Conservation (phyloP, 2,329 filamentous ascomycete genomes). For the Neophaeococcomyces mojaviensis region DNA sequence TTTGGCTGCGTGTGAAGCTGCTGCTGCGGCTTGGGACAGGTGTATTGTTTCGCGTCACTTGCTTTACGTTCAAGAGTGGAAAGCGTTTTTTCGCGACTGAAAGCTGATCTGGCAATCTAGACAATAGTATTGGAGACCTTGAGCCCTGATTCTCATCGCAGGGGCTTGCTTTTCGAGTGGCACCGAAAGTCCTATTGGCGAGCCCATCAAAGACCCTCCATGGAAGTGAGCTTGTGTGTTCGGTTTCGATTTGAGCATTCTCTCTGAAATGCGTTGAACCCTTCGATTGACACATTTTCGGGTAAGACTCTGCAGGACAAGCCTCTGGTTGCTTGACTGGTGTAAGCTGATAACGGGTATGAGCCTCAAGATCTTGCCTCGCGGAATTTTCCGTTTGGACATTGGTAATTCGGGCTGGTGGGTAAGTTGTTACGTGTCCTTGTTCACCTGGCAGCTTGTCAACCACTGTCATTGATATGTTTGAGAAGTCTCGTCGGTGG, state of each 20-base stretch:
- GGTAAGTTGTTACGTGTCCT: neutral
- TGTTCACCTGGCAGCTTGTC: constrained; percentile 11
- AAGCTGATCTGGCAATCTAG: neutral
- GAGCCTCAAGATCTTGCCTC: too few relatives aligned
- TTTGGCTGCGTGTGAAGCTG: constrained; percentile 10
- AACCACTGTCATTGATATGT: too few relatives aligned
- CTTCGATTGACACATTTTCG: neutral
- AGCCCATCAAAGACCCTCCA: neutral
- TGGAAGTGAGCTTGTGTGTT: neutral
- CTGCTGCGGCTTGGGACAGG: constrained; percentile 5
- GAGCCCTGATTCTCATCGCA: constrained; percentile 4
- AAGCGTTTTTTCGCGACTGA: constrained; percentile 1
- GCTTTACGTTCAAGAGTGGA: constrained; percentile 9
- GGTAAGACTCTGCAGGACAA: too few relatives aligned
- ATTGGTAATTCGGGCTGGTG: too few relatives aligned
- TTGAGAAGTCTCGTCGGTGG: neutral
- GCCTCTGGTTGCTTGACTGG: too few relatives aligned
- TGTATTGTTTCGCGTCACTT: constrained; percentile 6
- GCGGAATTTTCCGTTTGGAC: too few relatives aligned
- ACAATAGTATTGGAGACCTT: neutral
- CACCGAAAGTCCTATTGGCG: neutral
- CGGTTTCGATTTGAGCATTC: constrained; percentile 28
- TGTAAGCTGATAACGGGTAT: too few relatives aligned
- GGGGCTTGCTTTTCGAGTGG: neutral
- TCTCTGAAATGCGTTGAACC: constrained; percentile 25